These are phyloP conservation scores for Lunasporangiospora selenospora DNA, from an alignment of 192 early-diverging fungal species.

Conservation along the genomic window DNA sequence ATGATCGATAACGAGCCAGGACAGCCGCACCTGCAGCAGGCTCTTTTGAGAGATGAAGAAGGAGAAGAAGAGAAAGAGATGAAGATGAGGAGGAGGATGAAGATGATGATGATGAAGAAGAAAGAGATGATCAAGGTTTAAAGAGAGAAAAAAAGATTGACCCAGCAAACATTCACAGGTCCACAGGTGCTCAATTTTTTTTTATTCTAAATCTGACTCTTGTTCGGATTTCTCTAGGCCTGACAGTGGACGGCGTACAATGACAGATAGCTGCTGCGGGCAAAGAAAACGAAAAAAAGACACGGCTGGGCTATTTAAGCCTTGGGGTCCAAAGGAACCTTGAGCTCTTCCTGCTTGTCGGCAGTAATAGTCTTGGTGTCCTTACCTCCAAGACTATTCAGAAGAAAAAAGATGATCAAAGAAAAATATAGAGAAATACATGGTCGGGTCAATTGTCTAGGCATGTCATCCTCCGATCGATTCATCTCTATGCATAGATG, in stretches of 20 bases:
- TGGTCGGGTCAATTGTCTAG: too few relatives aligned
- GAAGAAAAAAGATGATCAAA: neutral
- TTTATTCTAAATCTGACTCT: too few relatives aligned
- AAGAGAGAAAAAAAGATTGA: neutral
- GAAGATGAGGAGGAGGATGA: neutral
- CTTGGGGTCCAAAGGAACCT: constrained; percentile 39
- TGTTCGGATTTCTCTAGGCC: too few relatives aligned
- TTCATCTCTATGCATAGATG: too few relatives aligned
- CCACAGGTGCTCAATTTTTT: neutral
- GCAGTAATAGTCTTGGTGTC: constrained; percentile 6
- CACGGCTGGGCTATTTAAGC: constrained; percentile 15
- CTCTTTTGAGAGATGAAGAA: too few relatives aligned
- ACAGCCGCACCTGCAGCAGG: too few relatives aligned
- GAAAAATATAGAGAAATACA: constrained; percentile 1
- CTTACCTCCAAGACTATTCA: constrained; percentile 49
- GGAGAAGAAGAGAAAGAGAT: neutral
- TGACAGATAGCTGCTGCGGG: neutral
- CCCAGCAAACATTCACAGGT: neutral
- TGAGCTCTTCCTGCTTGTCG: constrained; percentile 10
- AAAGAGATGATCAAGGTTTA: constrained; percentile 1
- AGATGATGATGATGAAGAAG: too few relatives aligned
- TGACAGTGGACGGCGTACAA: neutral
- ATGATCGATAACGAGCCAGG: too few relatives aligned
- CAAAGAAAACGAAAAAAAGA: too few relatives aligned
- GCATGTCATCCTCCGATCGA: too few relatives aligned